phyloP scores from a whole-genome alignment of 2,329 filamentous ascomycete genomes.

The Drechslerella dactyloides region DNA sequence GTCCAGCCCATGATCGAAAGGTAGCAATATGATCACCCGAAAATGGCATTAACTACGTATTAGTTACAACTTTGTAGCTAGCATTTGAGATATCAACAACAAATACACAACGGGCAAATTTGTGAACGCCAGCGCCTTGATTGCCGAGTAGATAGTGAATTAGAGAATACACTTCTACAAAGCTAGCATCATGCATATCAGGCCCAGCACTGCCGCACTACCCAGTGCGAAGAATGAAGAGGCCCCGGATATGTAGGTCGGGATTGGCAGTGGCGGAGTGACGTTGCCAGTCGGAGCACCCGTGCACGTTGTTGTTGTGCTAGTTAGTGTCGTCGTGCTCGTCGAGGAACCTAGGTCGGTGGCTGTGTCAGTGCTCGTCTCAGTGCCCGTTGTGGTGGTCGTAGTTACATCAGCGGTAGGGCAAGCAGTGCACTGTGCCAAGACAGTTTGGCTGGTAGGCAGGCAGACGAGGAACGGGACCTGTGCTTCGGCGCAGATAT shows the following conservation, averaged over 20 bases:
- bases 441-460: conserved; percentile 19
- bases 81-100: no score
- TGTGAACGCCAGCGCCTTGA: no score
- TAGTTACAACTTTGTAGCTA: no score
- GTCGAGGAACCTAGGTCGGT: conserved; percentile 6
- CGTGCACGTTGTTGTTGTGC: conserved; percentile 27
- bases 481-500: conserved; percentile 35
- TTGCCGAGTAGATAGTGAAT: conserved; percentile 16
- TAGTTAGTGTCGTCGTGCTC: conserved; percentile 17
- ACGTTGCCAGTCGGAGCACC: background rate
- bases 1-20: no score
- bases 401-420: background rate
- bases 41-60: no score
- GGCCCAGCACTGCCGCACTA: conserved; percentile 2
- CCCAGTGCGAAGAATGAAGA: conserved; percentile 3
- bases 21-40: no score
- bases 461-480: conserved; percentile 36
- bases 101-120: no score
- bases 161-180: conserved; percentile 56
- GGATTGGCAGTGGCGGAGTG: conserved; percentile 17
- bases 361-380: conserved; percentile 9
- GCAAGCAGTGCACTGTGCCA: conserved; percentile 29
- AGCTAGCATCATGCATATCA: conserved; percentile 29
- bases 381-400: background rate
- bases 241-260: conserved; percentile 35